Base-by-base conservation (phyloP, 805 yeast genomes). In the Geotrichum ghanense region DNA sequence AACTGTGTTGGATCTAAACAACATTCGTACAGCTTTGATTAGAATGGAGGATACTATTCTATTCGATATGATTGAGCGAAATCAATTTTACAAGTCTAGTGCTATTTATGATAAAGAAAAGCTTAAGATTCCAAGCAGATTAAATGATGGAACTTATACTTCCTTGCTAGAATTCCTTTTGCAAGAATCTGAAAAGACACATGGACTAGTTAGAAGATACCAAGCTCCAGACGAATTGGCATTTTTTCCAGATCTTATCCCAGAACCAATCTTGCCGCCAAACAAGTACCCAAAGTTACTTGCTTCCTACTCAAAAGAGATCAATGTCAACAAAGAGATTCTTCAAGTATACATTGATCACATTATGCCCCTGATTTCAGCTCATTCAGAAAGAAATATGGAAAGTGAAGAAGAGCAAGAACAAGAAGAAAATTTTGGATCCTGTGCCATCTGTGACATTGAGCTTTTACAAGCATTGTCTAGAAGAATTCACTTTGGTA, bases 21-120 rank as follows among this genome's bases (percentile, higher is more conserved):
- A 92, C 65, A 92, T 92, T 57, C 78, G 98, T 51, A 79, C 76
- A 50, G 83, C 86, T 16, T 71, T 92, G 42, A 81, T 89, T 35
- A 77, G 95, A 46, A 87, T 92, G 96, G 98, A 92, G 61, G 97
- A 92, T 64, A 84, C 97, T 4, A 88, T 92, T 55, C 83, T 92
- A 51, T 92, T 89, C 71, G 84, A 82, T 48, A 75, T 92, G 54
- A 89, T 92, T 50, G 98, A 92, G 63, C 74, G 98, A 53, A 85
- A 96, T 2, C 95, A 90, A 66, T 90, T 86, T 60, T 79, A 71
- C 55, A 74, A 75, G 24, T 79, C 87, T 45, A 82, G 84, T 1
- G 73, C 84, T 16, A 87, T 88, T 6, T 92, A 92, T 66, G 72
- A 74, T 55, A 55, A 60, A 9, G 72, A 76, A 53, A 76, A 69